phyloP scores from a whole-genome alignment of 495 filamentous ascomycete genomes.

The Penicillium lagena region DNA sequence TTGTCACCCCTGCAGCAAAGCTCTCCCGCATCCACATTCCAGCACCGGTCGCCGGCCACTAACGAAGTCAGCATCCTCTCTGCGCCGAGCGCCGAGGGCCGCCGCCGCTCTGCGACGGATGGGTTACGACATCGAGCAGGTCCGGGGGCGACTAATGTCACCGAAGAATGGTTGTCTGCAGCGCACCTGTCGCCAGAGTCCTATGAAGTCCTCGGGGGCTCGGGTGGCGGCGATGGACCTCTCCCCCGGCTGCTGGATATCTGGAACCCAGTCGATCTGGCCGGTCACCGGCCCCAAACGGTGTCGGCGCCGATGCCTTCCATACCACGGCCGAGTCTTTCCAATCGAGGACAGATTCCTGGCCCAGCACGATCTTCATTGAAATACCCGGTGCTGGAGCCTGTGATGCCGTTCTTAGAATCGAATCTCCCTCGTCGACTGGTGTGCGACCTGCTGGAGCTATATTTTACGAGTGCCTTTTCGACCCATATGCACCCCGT shows the following conservation, averaged over 20 bases:
- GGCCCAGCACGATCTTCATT: conserved; percentile 26
- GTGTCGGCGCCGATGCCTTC: conserved; percentile 5
- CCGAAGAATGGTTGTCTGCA: conserved; percentile 35
- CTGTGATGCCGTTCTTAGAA: conserved; percentile 70
- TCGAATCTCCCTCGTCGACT: conserved; percentile 67
- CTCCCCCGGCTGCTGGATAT: conserved; percentile 31
- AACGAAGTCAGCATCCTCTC: conserved; percentile 27
- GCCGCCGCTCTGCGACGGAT: conserved; percentile 17
- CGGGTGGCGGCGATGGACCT: conserved; percentile 20
- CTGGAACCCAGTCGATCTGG: conserved; percentile 29
- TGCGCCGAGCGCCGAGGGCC: conserved; percentile 28
- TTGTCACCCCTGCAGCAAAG: conserved; percentile 16
- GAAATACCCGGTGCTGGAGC: conserved; percentile 81
- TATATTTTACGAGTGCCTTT: conserved; percentile 84
- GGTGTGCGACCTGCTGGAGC: conserved; percentile 78
- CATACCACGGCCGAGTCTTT: conserved; percentile 2
- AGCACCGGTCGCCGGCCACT: conserved; percentile 24
- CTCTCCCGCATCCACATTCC: conserved; percentile 23
- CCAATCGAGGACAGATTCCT: conserved; percentile 8
- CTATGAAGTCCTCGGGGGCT: conserved; percentile 25
- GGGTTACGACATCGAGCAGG: conserved; percentile 11
- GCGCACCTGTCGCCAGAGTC: conserved; percentile 35
- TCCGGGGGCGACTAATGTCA: conserved; percentile 15
- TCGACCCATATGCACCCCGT: conserved; percentile 81
- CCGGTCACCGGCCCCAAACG: conserved; percentile 8